Evolutionary conservation across 2,329 filamentous ascomycete species (phyloP).

Genomic region (Cladosporium oxysporum): DNA sequence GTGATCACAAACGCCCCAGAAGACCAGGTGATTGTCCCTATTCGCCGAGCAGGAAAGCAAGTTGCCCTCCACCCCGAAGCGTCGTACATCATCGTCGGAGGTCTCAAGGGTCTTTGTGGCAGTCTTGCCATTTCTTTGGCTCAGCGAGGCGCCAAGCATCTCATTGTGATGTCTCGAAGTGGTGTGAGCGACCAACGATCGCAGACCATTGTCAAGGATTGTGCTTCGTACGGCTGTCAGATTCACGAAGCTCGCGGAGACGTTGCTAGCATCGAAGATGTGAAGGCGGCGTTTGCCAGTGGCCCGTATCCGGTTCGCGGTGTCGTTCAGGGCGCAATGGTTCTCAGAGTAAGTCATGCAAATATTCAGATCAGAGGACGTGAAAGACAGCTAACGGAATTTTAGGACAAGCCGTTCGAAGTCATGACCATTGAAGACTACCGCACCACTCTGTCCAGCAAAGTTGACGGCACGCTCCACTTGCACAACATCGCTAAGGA

Average conservation of each 20-base stretch:
- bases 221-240: neutral
- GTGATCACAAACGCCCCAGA: conserved; percentile 17
- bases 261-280: neutral
- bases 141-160: too few relatives aligned
- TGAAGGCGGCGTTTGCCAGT: neutral
- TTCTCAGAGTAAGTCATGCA: neutral
- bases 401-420: neutral
- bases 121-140: too few relatives aligned
- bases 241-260: neutral
- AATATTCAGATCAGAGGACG: neutral
- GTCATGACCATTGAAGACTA: conserved; percentile 1
- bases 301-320: neutral
- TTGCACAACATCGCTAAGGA: conserved; percentile 21
- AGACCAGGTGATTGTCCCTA: conserved; percentile 1
- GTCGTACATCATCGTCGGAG: too few relatives aligned
- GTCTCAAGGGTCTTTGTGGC: too few relatives aligned
- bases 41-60: neutral
- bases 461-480: conserved; percentile 35
- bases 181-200: neutral
- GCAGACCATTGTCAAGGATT: neutral
- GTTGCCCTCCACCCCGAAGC: neutral
- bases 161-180: too few relatives aligned
- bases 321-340: neutral
- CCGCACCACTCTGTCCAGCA: conserved; percentile 20
- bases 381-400: neutral